Percentiles rank a stretch among this genome's conserved stretches.
phyloP scores from a whole-genome alignment of 2,329 filamentous ascomycete genomes.

The Fonsecaea monophora region DNA sequence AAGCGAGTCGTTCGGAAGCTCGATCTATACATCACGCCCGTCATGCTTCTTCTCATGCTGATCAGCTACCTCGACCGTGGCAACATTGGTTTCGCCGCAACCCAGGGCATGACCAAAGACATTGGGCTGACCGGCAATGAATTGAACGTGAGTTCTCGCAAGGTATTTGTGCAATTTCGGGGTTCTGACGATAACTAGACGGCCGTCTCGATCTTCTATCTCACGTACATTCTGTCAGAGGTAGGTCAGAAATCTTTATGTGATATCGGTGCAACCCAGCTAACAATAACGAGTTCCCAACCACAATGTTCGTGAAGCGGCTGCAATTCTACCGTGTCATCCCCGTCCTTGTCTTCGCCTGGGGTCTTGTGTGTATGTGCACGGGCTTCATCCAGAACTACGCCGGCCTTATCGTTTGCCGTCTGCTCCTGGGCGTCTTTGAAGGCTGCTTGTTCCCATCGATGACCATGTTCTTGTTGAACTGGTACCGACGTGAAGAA shows the following conservation, averaged over 20 bases:
- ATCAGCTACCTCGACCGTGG: conserved; percentile 84
- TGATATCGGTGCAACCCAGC: conserved; percentile 59
- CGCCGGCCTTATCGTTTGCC: conserved; percentile 56
- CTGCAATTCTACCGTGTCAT: conserved; percentile 57
- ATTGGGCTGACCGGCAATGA: conserved; percentile 51
- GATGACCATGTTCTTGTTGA: conserved; percentile 50
- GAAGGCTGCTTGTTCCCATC: conserved; percentile 53
- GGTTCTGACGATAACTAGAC: conserved; percentile 14
- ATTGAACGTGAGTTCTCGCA: conserved; percentile 44
- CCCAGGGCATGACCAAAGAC: conserved; percentile 57
- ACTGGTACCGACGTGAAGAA: conserved; percentile 51
- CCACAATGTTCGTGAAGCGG: conserved; percentile 57
- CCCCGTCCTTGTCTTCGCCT: conserved; percentile 59
- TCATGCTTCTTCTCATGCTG: conserved; percentile 81
- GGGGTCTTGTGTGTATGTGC: conserved; percentile 59
- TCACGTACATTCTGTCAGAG: conserved; percentile 18
- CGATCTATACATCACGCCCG: conserved; percentile 52
- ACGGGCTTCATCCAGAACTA: conserved; percentile 63
- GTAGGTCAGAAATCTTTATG: conserved; percentile 46
- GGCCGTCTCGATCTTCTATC: conserved; percentile 24
- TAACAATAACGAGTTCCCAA: conserved; percentile 57
- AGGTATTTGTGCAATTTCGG: neutral
- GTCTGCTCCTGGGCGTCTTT: conserved; percentile 65
- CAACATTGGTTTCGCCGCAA: conserved; percentile 67
- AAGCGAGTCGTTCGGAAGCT: conserved; percentile 22